Conservation (phyloP, 2,329 filamentous ascomycete genomes). For the Macrophomina pseudophaseolina region DNA sequence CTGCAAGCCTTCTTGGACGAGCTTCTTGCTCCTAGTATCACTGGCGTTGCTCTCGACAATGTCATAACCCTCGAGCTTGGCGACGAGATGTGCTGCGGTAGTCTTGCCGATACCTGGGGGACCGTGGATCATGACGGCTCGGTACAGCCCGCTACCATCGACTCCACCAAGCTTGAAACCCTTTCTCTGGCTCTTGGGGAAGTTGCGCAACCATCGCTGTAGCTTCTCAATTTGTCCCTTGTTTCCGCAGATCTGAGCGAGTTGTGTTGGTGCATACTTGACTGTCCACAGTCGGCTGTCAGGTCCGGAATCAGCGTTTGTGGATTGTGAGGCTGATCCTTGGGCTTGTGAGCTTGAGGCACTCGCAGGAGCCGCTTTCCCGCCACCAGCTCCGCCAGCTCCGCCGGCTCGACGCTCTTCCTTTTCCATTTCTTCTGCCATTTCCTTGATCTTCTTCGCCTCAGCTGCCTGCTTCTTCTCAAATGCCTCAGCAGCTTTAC, state of each 20-base stretch:
- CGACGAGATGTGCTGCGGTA: conserved; percentile 91
- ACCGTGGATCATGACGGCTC: conserved; percentile 93
- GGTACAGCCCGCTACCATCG: conserved; percentile 81
- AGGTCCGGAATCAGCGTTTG: conserved; percentile 34
- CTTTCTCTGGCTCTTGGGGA: conserved; percentile 77
- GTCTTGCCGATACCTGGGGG: conserved; percentile 98
- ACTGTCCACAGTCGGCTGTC: conserved; percentile 75
- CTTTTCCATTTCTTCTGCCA: conserved; percentile 83
- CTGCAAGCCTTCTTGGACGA: conserved; percentile 85
- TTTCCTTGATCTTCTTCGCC: conserved; percentile 77
- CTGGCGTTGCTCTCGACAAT: conserved; percentile 95
- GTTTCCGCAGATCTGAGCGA: conserved; percentile 93
- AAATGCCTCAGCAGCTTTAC: conserved; percentile 84
- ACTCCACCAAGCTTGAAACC: conserved; percentile 82
- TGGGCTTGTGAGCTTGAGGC: conserved; percentile 42
- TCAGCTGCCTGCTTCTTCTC: conserved; percentile 85
- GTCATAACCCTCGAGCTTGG: conserved; percentile 91
- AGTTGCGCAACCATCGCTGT: conserved; percentile 83
- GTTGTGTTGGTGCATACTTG: conserved; percentile 87
- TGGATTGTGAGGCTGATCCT: conserved; percentile 37
- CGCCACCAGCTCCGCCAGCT: conserved; percentile 41
- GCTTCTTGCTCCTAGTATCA: conserved; percentile 92
- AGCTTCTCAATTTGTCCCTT: conserved; percentile 89
- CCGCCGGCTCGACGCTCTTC: conserved; percentile 68
- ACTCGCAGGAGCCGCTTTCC: conserved; percentile 47